Conservation (phyloP, 1,139 yeast genomes). For the Hyphopichia wangnamkhiaoensis region DNA sequence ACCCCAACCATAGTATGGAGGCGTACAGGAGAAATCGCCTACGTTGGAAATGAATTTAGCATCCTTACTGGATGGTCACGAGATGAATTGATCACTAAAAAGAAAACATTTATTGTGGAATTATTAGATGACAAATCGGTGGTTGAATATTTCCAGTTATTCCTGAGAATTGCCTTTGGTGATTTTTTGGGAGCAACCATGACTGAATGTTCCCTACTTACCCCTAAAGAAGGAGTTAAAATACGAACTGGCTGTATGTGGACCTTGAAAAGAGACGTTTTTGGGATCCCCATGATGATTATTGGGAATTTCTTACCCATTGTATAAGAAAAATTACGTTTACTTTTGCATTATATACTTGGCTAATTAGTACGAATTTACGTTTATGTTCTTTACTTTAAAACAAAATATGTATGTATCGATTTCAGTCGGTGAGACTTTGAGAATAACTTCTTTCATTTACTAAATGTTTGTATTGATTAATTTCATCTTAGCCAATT, state of each 20-base stretch:
- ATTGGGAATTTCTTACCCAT: constrained; percentile 90
- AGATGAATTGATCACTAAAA: constrained; percentile 53
- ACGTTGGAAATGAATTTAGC: constrained; percentile 90
- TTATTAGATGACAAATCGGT: constrained; percentile 86
- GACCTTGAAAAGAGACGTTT: constrained; percentile 73
- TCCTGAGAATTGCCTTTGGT: constrained; percentile 85
- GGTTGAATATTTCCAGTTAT: constrained; percentile 82
- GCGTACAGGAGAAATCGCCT: constrained; percentile 92
- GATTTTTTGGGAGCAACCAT: constrained; percentile 90
- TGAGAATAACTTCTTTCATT: too few relatives aligned
- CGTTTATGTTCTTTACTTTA: not conserved
- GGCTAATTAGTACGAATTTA: not conserved
- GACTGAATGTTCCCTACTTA: constrained; percentile 76
- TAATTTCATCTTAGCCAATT: too few relatives aligned
- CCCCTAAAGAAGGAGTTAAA: constrained; percentile 50
- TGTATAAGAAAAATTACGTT: constrained; percentile 19
- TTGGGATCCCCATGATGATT: constrained; percentile 84
- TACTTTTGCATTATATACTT: not conserved
- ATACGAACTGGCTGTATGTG: constrained; percentile 81
- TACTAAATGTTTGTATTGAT: too few relatives aligned
- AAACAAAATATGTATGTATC: too few relatives aligned
- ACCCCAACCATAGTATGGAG: constrained; percentile 97
- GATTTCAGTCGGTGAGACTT: too few relatives aligned
- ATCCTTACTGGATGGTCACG: constrained; percentile 87
- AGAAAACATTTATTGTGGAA: constrained; percentile 79